Conservation (phyloP, 129 eudicot species). For the Lactuca sativa region DNA sequence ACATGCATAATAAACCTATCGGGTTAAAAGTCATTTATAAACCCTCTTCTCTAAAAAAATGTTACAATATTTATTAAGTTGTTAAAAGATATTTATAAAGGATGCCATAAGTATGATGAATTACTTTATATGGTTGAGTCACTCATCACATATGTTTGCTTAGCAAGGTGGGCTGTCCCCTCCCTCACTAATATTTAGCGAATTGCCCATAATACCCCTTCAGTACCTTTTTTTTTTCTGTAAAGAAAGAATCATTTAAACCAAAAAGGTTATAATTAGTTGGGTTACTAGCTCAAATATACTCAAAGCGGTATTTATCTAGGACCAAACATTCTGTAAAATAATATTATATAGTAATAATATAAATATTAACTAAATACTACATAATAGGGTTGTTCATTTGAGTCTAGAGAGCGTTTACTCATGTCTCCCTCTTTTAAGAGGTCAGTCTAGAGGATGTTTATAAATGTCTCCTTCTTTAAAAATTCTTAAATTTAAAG, state of each 20-base stretch:
- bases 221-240: too few species aligned
- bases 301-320: too few species aligned
- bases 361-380: too few species aligned
- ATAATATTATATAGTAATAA: too few species aligned
- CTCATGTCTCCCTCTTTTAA: too few species aligned
- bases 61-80: neutral
- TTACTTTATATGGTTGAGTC: slow-evolving; percentile 12
- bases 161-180: slow-evolving; percentile 22
- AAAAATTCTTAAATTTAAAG: too few species aligned
- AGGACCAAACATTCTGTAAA: too few species aligned
- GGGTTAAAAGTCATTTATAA: neutral
- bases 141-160: slow-evolving; percentile 20
- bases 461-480: too few species aligned
- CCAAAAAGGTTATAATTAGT: neutral
- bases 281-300: neutral
- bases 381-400: too few species aligned
- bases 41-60: neutral
- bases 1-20: neutral
- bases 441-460: too few species aligned
- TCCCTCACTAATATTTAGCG: neutral
- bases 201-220: neutral
- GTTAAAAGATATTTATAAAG: too few species aligned
- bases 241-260: neutral
- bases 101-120: slow-evolving; percentile 3
- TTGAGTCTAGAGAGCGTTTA: too few species aligned